Base-by-base conservation (phyloP, 2,329 filamentous ascomycete species). In the Rutstroemia sp. region DNA sequence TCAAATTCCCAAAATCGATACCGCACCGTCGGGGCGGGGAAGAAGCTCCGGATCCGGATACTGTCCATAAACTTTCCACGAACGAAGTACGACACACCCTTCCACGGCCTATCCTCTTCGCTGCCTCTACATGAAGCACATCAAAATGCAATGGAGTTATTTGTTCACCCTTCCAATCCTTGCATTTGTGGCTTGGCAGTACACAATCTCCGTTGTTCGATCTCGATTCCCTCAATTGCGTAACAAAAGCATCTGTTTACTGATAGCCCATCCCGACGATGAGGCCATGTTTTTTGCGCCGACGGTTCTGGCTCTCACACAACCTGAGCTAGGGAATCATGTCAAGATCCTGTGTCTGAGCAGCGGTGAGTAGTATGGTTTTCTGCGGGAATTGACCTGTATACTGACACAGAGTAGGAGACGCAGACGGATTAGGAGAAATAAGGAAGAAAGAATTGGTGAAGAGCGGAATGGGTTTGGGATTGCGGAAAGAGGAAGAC, bases 251-350 rank as follows among this genome's bases (percentile, higher is more conserved):
- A 90, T 99, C 68, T 88, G 89, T 70, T 81, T 99, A 54, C 78
- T 99, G 55, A 97, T 99, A 67, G 94, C 94, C 21, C 94, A 99
- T 74, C 94, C 94, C 0, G 94, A 99, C 73, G 94, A 99, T 68
- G 94, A 99, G 76, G 94, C 92, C 71, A 99, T 99, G 94, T 99
- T 99, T 78, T 99, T 99, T 73, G 84, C 91, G 61, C 94, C 94
- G 0, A 88, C 90, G 0, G 78, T 97, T 14, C 79, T 95, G 65
- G 84, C 88, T n/a, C 80, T 99, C 57, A 92, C 91, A 17, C 78
- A 81, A 14, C 89, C 90, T 4, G 82, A 85, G 58, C 78, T 87
- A 19, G 88, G 89, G 4, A 97, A 99, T 73, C 90, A 95, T 69
- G 80, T 99, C 68, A 94, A 95, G 74, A 95, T 99, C 61, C 75